Evolutionary conservation across 148 eudicot genomes (phyloP).

Genomic region (Rhododendron mucronatum): DNA sequence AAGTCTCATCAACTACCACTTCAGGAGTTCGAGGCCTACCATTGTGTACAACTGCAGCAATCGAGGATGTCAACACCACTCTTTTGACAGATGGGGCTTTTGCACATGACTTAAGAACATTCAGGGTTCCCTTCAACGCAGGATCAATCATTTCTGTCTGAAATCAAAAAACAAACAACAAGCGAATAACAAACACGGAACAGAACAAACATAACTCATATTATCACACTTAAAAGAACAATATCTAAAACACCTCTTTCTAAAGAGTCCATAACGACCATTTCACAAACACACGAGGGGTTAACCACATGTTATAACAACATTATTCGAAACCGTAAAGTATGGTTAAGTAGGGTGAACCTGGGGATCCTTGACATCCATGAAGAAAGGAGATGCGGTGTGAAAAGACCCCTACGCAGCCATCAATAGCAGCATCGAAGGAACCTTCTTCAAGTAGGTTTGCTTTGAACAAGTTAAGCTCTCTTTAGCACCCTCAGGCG

Average conservation of each 20-base stretch:
- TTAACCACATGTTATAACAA: background rate
- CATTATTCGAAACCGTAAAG: background rate
- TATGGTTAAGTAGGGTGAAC: background rate
- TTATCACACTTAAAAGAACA: background rate
- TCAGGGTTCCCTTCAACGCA: constrained; percentile 64
- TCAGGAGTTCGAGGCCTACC: constrained; percentile 37
- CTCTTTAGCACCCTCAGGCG: constrained; percentile 23
- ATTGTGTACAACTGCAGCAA: constrained; percentile 37
- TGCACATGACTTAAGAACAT: constrained; percentile 54
- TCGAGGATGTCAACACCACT: constrained; percentile 58
- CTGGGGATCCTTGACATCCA: background rate
- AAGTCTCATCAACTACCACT: constrained; percentile 47
- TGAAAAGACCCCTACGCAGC: background rate
- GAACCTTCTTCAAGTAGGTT: constrained; percentile 15
- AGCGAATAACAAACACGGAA: background rate
- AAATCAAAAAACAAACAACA: background rate
- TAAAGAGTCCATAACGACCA: background rate
- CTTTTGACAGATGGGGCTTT: constrained; percentile 39
- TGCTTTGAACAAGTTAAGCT: constrained; percentile 22
- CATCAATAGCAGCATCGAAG: constrained; percentile 2
- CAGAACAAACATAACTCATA: background rate
- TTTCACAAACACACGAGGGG: background rate
- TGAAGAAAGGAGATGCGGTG: background rate
- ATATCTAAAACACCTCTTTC: background rate
- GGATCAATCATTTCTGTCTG: constrained; percentile 67